A percentile compares a stretch with the other conserved stretches of the same genome.
Evolutionary conservation across 768 basidiomycete species (phyloP).

Genomic region (Russula abietina): DNA sequence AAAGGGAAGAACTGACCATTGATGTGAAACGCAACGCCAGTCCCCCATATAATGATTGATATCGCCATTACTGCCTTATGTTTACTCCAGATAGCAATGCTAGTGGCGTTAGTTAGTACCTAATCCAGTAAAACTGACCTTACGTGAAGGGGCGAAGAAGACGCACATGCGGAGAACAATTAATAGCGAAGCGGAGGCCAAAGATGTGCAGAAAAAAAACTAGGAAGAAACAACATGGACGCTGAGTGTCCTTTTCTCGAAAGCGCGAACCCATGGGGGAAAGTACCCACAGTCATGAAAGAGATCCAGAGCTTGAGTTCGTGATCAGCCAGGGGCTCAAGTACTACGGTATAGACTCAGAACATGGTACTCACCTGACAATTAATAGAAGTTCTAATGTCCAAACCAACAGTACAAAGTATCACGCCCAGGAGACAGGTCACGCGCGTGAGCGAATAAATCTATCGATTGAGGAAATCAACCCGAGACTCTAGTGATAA

Average conservation of each 20-base stretch:
- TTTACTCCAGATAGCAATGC: constrained; percentile 7
- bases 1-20: not conserved
- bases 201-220: not conserved
- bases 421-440: not conserved
- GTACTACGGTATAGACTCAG: not conserved
- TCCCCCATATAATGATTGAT: not conserved
- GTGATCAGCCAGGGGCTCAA: not conserved
- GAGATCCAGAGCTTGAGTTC: not conserved
- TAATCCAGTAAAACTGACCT: not conserved
- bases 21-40: constrained; percentile 1
- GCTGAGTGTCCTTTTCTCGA: not conserved
- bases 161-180: constrained; percentile 17
- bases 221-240: not conserved
- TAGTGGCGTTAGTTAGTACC: not conserved
- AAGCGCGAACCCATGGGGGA: not conserved
- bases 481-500: too few relatives aligned
- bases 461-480: not conserved
- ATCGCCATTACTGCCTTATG: not conserved
- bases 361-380: not conserved
- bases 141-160: not conserved
- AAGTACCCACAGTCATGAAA: not conserved
- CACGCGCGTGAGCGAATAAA: not conserved
- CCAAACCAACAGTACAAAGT: not conserved
- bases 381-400: not conserved
- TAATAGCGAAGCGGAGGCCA: not conserved